phyloP scores from a whole-genome alignment of 345 rosid genomes.

The Rhodamnia argentea region DNA sequence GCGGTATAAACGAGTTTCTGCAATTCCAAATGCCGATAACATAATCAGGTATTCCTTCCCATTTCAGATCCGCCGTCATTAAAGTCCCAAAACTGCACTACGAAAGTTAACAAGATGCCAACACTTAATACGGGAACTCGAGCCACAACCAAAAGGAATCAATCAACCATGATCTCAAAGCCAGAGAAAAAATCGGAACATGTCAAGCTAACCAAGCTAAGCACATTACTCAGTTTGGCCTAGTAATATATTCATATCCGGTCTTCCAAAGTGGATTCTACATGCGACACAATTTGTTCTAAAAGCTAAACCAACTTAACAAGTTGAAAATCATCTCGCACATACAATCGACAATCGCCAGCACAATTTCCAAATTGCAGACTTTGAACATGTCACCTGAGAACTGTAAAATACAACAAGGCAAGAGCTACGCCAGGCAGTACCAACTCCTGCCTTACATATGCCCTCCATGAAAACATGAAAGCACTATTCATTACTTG shows the following conservation, averaged over 20 bases:
- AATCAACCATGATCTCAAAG: background rate
- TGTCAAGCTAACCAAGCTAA: background rate
- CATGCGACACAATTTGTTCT: background rate
- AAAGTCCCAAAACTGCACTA: slow-evolving; percentile 56
- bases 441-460: slow-evolving; percentile 48
- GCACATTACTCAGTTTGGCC: background rate
- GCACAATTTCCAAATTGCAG: background rate
- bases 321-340: background rate
- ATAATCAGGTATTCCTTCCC: slow-evolving; percentile 67
- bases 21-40: slow-evolving; percentile 62
- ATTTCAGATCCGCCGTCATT: slow-evolving; percentile 78
- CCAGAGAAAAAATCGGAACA: background rate
- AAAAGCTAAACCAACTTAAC: background rate
- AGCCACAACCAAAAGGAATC: background rate
- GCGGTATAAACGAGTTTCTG: slow-evolving; percentile 67
- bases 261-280: background rate
- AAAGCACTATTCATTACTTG: slow-evolving; percentile 32
- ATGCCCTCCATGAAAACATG: slow-evolving; percentile 55
- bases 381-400: slow-evolving; percentile 30
- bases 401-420: slow-evolving; percentile 71
- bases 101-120: background rate
- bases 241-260: background rate
- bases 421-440: slow-evolving; percentile 76
- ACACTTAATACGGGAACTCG: background rate
- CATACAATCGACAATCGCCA: background rate